Base-by-base conservation (phyloP, 2,329 filamentous ascomycete species). In the Fusarium caatingaense region DNA sequence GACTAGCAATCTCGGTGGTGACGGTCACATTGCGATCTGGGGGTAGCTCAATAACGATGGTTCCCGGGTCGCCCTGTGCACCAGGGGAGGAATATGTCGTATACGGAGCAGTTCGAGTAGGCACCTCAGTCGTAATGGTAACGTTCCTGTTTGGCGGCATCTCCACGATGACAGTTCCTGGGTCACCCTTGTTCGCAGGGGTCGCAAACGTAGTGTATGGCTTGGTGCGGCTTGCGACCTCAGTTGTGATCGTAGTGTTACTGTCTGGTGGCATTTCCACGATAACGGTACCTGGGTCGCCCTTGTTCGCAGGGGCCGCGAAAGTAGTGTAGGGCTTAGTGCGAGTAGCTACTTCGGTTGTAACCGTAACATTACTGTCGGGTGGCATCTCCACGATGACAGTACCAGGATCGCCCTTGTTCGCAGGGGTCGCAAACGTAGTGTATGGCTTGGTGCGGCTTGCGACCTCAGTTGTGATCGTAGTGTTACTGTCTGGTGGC, bases 1-100 rank as follows among this genome's bases (percentile, higher is more conserved):
- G 42, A 11, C 53, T 55, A 23, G 48, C 28, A n/a, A 70, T 32
- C n/a, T 54, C 57, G 3, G 54, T 47, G 3, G 67, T 69, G 18
- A 70, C 59, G 3, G 65, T 68, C 1, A 68, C 49, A 15, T 67
- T 68, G 8, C 47, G 34, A 27, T 58, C 64, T 7, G 64, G 49
- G 3, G 65, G 65, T 4, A 63, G 15, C 27, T 67, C 58, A 12
- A 68, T 45, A n/a, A 68, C 44, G 2, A 68, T 25, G 1, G 65
- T 68, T 13, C 64, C 65, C 3, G 65, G 58, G 4, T 68, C 58
- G 6, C 60, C 64, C 8, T 25, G 37, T 21, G 21, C 28, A 5
- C 40, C 62, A 25, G 64, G 64, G 3, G 64, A 42, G 28, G 57
- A 54, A n/a, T 58, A 68, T 13, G 47, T 58, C 2, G 66, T 69